phyloP scores from a whole-genome alignment of 176 grass and related monocot species.

The Oryza brachyantha region DNA sequence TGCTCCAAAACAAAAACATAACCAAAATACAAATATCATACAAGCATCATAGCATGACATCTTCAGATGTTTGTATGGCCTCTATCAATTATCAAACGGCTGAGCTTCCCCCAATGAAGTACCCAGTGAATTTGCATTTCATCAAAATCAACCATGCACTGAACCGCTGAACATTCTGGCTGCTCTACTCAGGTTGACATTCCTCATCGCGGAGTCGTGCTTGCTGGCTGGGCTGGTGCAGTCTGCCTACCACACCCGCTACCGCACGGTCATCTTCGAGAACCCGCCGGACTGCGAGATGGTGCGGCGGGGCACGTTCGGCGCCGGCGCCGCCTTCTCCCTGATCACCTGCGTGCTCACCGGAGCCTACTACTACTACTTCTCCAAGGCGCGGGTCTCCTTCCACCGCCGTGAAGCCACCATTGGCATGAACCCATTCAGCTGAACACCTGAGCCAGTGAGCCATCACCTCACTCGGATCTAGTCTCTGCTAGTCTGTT shows the following conservation, averaged over 20 bases:
- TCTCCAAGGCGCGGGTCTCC: conserved; percentile 49
- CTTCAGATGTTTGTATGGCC: not conserved
- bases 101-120: not conserved
- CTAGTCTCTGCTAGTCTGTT: not conserved
- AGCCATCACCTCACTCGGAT: not conserved
- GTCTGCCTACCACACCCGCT: conserved; percentile 81
- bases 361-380: conserved; percentile 60
- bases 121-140: not conserved
- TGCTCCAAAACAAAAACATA: not conserved
- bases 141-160: not conserved
- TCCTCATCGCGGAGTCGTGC: conserved; percentile 73
- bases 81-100: not conserved
- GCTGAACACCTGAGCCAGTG: not conserved
- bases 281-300: conserved; percentile 67
- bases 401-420: conserved; percentile 36
- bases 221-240: conserved; percentile 68
- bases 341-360: conserved; percentile 68
- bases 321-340: conserved; percentile 70
- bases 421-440: conserved; percentile 61
- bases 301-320: conserved; percentile 64
- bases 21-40: not conserved
- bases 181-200: conserved; percentile 57
- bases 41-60: not conserved
- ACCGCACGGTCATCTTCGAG: conserved; percentile 41
- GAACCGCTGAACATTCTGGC: not conserved